A percentile compares a stretch with the other conserved stretches of the same genome.
Evolutionary conservation across 2,329 filamentous ascomycete genomes (phyloP).

Genomic region (Scedosporium dehoogii): DNA sequence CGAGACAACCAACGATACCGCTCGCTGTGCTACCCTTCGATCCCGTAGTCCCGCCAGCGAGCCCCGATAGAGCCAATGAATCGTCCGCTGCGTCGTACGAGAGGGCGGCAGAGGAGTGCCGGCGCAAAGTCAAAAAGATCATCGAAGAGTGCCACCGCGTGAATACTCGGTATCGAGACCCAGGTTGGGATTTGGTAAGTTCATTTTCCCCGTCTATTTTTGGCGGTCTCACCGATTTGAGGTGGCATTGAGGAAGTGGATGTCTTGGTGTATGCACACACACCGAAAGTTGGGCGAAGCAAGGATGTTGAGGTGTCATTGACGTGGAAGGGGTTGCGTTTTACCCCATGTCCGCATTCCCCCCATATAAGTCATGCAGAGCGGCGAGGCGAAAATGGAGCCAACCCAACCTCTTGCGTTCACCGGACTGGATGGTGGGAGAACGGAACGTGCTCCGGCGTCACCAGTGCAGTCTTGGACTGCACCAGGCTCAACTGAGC

Average conservation of each 20-base stretch:
- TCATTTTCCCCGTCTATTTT: slow-evolving; percentile 16
- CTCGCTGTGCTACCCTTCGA: slow-evolving; percentile 57
- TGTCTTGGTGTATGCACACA: not conserved
- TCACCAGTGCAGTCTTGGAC: too few species aligned
- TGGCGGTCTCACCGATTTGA: not conserved
- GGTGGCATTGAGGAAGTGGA: not conserved
- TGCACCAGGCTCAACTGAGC: not conserved
- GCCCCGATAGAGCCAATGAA: slow-evolving; percentile 46
- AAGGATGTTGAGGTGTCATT: not conserved
- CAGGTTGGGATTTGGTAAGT: slow-evolving; percentile 46
- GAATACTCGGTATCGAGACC: slow-evolving; percentile 71
- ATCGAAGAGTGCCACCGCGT: slow-evolving; percentile 58
- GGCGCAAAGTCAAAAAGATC: slow-evolving; percentile 50
- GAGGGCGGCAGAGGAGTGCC: slow-evolving; percentile 53
- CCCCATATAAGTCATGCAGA: too few species aligned
- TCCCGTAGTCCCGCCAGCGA: slow-evolving; percentile 41
- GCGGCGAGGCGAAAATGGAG: too few species aligned
- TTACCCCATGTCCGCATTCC: too few species aligned
- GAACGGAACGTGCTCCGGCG: not conserved
- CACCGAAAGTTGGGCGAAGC: not conserved
- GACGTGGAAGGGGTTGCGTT: not conserved
- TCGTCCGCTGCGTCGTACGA: slow-evolving; percentile 51
- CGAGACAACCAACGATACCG: slow-evolving; percentile 53
- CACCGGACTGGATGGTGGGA: too few species aligned
- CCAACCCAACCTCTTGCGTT: too few species aligned